Conservation (phyloP, 257 asterid genomes). For the Henckelia pumila region DNA sequence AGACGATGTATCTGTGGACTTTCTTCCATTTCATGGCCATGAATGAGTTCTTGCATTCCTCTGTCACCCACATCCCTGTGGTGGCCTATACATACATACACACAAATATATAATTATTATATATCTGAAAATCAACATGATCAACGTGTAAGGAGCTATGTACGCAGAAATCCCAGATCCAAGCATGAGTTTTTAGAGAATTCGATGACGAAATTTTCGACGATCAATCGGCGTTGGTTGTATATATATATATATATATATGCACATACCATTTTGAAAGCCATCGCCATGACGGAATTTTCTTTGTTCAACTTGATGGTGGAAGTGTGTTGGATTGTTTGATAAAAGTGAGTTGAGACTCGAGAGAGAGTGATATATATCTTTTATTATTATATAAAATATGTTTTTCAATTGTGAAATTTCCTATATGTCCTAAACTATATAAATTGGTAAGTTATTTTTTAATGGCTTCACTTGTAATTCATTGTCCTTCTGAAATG, state of each 20-base stretch:
- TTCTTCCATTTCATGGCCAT: conserved; percentile 97
- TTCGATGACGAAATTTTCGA: too few relatives aligned
- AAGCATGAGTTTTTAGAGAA: too few relatives aligned
- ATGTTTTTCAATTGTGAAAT: too few relatives aligned
- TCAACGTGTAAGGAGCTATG: too few relatives aligned
- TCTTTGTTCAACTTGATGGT: conserved; percentile 26
- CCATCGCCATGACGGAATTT: conserved; percentile 63
- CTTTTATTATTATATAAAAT: conserved; percentile 40
- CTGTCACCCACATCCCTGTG: conserved; percentile 86
- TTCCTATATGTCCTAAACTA: too few relatives aligned
- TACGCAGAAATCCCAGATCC: too few relatives aligned
- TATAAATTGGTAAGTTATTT: too few relatives aligned
- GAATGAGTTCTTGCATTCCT: conserved; percentile 80
- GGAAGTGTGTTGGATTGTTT: conserved; percentile 20
- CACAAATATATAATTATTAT: not conserved
- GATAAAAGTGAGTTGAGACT: conserved; percentile 20
- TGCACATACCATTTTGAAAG: conserved; percentile 74
- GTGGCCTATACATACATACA: conserved; percentile 45
- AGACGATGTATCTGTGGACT: conserved; percentile 71
- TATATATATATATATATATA: not conserved
- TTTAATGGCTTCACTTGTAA: too few relatives aligned
- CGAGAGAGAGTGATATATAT: not conserved
- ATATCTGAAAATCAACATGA: not conserved
- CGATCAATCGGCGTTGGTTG: too few relatives aligned
- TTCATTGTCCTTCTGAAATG: too few relatives aligned